Evolutionary conservation across 2,329 filamentous ascomycete species (phyloP).

Genomic region (Alternaria sp.): DNA sequence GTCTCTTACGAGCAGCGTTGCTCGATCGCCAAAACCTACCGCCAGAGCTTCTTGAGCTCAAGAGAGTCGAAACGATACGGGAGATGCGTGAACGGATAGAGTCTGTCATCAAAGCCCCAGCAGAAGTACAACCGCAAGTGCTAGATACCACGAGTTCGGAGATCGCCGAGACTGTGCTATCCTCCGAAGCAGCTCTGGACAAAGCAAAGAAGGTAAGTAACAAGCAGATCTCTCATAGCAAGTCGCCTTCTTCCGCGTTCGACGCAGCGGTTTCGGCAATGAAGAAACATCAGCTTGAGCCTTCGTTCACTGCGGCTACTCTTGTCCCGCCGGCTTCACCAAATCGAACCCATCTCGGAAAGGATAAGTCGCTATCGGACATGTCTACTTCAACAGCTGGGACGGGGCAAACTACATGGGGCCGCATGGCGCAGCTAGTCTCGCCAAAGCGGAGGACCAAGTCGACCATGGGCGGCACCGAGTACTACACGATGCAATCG

Average conservation of each 20-base stretch:
- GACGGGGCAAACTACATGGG: constrained; percentile 35
- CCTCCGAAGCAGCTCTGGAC: constrained; percentile 44
- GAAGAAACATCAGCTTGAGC: constrained; percentile 24
- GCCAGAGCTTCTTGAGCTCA: constrained; percentile 42
- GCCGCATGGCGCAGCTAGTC: constrained; percentile 29
- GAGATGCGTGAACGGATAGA: constrained; percentile 44
- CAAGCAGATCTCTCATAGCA: constrained; percentile 32
- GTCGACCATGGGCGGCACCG: constrained; percentile 22
- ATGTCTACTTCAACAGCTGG: constrained; percentile 28
- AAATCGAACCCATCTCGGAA: constrained; percentile 7
- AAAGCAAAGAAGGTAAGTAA: constrained; percentile 48
- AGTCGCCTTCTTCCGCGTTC: constrained; percentile 27
- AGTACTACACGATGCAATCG: constrained; percentile 18
- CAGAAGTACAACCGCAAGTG: constrained; percentile 40
- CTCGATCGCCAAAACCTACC: constrained; percentile 43
- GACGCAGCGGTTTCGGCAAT: constrained; percentile 29
- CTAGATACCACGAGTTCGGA: constrained; percentile 42
- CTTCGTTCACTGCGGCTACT: constrained; percentile 31
- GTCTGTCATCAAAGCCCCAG: constrained; percentile 36
- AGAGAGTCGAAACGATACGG: constrained; percentile 40
- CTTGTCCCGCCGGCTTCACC: constrained; percentile 26
- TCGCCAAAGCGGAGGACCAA: constrained; percentile 26
- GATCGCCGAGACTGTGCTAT: constrained; percentile 44
- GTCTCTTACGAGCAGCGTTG: constrained; percentile 42
- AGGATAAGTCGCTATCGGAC: constrained; percentile 29